Conservation (phyloP, 352 stramenopile genomes). For the Phytopythium delawarense region DNA sequence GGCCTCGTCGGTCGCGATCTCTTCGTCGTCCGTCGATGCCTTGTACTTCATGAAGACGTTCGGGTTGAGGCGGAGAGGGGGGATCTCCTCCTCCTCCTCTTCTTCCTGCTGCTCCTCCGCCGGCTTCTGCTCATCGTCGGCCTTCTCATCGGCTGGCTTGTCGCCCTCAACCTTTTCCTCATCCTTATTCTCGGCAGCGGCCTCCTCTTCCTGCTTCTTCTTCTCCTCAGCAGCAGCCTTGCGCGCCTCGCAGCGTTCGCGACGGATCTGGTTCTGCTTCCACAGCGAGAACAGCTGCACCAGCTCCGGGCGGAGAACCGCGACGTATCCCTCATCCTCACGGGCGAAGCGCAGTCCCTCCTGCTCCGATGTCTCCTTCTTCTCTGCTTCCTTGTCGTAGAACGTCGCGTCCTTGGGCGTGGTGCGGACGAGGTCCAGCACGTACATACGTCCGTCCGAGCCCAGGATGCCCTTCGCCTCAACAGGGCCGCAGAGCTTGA, state of each 20-base stretch:
- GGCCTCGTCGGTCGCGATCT: conserved; percentile 66
- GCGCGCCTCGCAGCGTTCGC: conserved; percentile 45
- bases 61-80: conserved; percentile 71
- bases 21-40: conserved; percentile 62
- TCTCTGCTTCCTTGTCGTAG: conserved; percentile 51
- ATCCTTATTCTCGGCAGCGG: conserved; percentile 18
- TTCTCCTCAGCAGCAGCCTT: conserved; percentile 48
- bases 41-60: conserved; percentile 90
- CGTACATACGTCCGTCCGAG: conserved; percentile 92
- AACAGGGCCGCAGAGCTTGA: conserved; percentile 88
- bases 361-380: conserved; percentile 19
- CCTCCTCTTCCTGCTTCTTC: conserved; percentile 26
- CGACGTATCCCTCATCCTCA: conserved; percentile 85
- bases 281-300: conserved; percentile 89
- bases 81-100: conserved; percentile 43
- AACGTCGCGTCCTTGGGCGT: conserved; percentile 95
- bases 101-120: conserved; percentile 39
- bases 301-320: conserved; percentile 91
- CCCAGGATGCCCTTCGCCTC: conserved; percentile 95
- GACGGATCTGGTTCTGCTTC: conserved; percentile 84
- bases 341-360: conserved; percentile 62
- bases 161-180: conserved; percentile 20
- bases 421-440: conserved; percentile 94
- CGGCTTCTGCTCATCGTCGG: background rate
- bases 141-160: conserved; percentile 9